phyloP scores from a whole-genome alignment of 768 basidiomycete species.

The Phlegmacium glaucopus region DNA sequence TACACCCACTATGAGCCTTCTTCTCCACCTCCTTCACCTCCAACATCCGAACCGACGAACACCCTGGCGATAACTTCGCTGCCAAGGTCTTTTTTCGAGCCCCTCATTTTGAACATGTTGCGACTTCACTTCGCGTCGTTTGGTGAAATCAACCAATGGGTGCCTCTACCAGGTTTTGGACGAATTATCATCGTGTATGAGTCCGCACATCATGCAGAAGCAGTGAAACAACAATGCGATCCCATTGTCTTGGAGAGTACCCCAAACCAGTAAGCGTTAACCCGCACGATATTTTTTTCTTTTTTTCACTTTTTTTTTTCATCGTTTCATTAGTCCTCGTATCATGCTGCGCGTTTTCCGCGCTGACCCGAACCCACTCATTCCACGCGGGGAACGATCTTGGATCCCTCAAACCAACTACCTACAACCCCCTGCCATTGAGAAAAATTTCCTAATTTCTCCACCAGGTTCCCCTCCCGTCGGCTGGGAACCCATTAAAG shows the following conservation, averaged over 20 bases:
- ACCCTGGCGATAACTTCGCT: conserved; percentile 80
- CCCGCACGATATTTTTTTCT: conserved; percentile 6
- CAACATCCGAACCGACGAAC: conserved; percentile 53
- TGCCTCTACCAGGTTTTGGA: conserved; percentile 76
- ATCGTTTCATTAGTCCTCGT: conserved; percentile 35
- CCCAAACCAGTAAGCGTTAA: conserved; percentile 43
- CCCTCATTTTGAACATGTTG: conserved; percentile 61
- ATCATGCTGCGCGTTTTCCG: conserved; percentile 67
- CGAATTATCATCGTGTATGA: conserved; percentile 82
- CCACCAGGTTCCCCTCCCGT: conserved; percentile 97
- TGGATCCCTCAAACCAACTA: conserved; percentile 45
- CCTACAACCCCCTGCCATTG: conserved; percentile 72
- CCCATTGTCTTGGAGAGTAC: conserved; percentile 56
- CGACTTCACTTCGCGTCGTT: conserved; percentile 69
- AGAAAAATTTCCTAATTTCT: conserved; percentile 97
- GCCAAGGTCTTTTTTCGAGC: conserved; percentile 75
- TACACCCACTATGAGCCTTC: conserved; percentile 5
- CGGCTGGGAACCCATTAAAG: conserved; percentile 90
- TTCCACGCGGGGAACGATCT: conserved; percentile 26
- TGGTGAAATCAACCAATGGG: conserved; percentile 89
- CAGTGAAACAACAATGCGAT: conserved; percentile 64
- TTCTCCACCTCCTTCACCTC: conserved; percentile 18
- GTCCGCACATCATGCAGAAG: conserved; percentile 57
- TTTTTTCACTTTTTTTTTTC: neutral
- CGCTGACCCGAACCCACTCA: conserved; percentile 66